Conservation (phyloP, 805 yeast species). For the Yarrowia divulgata region DNA sequence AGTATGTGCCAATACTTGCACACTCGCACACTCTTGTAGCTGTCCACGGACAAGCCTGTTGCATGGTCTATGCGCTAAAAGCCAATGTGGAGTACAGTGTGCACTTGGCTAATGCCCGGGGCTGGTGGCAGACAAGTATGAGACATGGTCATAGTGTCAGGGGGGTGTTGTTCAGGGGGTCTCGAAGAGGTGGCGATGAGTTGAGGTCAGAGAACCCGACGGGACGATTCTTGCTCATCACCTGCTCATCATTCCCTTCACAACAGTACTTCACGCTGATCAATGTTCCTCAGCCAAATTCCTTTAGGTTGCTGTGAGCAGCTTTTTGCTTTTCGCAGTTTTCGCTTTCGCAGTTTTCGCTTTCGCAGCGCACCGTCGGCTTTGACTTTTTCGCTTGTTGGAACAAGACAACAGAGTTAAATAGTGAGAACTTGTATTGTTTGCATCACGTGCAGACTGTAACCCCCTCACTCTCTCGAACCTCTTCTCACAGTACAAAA, state of each 20-base stretch:
- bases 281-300: background rate
- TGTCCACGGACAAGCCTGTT: constrained; percentile 9
- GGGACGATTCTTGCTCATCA: no score
- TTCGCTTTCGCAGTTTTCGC: background rate
- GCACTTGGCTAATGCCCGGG: background rate
- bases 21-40: no score
- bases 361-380: background rate
- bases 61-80: constrained; percentile 23
- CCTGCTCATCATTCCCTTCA: no score
- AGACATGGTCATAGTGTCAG: constrained; percentile 17
- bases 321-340: background rate
- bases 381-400: no score
- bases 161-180: constrained; percentile 7
- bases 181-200: background rate
- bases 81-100: constrained; percentile 14
- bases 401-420: background rate
- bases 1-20: no score
- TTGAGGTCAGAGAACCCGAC: no score
- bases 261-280: no score
- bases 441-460: constrained; percentile 36
- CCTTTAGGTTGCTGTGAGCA: no score
- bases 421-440: constrained; percentile 1
- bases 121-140: constrained; percentile 24
- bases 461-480: constrained; percentile 18
- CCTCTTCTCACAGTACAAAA: constrained; percentile 8